Percentiles rank a stretch among this genome's conserved stretches.
Evolutionary conservation across 2,329 filamentous ascomycete genomes (phyloP).

Genomic region (Fusarium kyushuense): DNA sequence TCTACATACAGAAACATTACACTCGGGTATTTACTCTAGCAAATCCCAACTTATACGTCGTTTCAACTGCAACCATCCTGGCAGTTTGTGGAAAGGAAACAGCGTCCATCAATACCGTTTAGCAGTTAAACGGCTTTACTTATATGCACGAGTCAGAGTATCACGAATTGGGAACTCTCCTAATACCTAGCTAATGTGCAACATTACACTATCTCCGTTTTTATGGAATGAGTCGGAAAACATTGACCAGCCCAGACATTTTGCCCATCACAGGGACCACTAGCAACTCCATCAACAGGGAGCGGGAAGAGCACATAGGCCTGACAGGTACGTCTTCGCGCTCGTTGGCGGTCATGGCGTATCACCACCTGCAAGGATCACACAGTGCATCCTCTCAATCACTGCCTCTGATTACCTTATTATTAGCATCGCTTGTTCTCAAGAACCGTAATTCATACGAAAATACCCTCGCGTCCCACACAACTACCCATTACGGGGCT

Average conservation of each 20-base stretch:
- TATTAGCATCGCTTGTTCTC: slow-evolving; percentile 5
- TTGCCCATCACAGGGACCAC: slow-evolving; percentile 21
- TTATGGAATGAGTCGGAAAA: slow-evolving; percentile 14
- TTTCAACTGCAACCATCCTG: not conserved
- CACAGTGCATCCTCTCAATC: slow-evolving; percentile 40
- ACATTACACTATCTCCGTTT: slow-evolving; percentile 21
- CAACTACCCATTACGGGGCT: not conserved
- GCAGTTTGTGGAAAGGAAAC: not conserved
- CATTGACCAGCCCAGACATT: slow-evolving; percentile 16
- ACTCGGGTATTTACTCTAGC: not conserved
- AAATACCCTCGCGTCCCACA: not conserved
- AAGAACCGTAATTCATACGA: slow-evolving; percentile 5
- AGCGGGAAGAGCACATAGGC: slow-evolving; percentile 47
- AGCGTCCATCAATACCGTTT: not conserved
- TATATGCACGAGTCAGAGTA: not conserved
- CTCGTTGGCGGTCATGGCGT: slow-evolving; percentile 30
- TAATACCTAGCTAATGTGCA: not conserved
- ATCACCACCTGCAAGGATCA: slow-evolving; percentile 39
- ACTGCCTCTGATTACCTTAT: slow-evolving; percentile 16
- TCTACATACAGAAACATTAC: not conserved
- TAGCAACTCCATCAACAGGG: slow-evolving; percentile 41
- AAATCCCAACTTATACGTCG: not conserved
- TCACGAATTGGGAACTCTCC: not conserved
- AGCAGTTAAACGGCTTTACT: not conserved
- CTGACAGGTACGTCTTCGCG: slow-evolving; percentile 40